Conservation (phyloP, 2,329 filamentous ascomycete species). For the Botrytis byssoidea region DNA sequence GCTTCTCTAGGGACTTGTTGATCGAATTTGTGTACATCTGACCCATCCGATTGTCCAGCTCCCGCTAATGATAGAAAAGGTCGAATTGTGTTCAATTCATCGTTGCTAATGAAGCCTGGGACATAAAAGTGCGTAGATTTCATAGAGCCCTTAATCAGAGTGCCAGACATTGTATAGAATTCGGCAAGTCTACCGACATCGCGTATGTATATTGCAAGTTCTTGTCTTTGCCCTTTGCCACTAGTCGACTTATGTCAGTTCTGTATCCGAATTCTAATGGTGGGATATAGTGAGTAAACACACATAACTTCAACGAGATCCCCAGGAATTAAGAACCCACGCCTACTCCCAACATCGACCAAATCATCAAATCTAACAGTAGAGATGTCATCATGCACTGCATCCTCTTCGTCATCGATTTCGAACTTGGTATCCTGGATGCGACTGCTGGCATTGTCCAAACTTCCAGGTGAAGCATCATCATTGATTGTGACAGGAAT, state of each 20-base stretch:
- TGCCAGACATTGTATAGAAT: conserved; percentile 50
- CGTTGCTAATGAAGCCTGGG: conserved; percentile 45
- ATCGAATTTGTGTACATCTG: conserved; percentile 41
- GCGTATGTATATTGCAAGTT: conserved; percentile 50
- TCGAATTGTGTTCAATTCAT: conserved; percentile 45
- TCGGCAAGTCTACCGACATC: conserved; percentile 44
- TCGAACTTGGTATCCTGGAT: conserved; percentile 6
- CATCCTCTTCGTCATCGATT: conserved; percentile 29
- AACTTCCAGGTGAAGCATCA: conserved; percentile 15
- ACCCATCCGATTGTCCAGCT: conserved; percentile 38
- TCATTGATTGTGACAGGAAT: not conserved
- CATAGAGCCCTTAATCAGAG: conserved; percentile 45
- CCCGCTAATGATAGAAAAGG: conserved; percentile 46
- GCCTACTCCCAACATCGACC: conserved; percentile 43
- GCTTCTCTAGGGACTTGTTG: conserved; percentile 46
- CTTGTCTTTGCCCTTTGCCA: conserved; percentile 22
- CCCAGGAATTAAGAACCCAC: conserved; percentile 37
- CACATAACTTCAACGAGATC: conserved; percentile 40
- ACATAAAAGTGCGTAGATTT: conserved; percentile 45
- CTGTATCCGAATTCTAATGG: not conserved
- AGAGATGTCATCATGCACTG: conserved; percentile 30
- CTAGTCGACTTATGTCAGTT: conserved; percentile 7
- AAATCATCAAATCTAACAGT: conserved; percentile 48
- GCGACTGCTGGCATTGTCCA: conserved; percentile 24
- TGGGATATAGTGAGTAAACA: not conserved